Percentiles rank a stretch among this genome's conserved stretches.
Evolutionary conservation across 306 rosid genomes (phyloP).

Genomic region (Argentina anserina): DNA sequence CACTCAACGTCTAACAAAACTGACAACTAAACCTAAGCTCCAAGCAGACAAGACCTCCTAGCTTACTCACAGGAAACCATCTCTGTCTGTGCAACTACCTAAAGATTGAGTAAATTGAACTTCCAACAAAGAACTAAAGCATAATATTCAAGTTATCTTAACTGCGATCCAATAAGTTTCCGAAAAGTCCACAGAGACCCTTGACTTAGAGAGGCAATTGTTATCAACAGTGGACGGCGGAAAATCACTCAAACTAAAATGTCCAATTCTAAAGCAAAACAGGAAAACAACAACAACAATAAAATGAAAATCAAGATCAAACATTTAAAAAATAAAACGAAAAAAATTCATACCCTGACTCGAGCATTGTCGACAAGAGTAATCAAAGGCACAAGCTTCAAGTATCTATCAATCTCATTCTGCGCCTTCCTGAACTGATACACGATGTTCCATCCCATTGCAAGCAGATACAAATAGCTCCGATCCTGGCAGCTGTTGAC

Average conservation of each 20-base stretch:
- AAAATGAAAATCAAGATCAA: not conserved
- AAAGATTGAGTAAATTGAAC: slow-evolving; percentile 16
- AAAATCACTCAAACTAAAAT: not conserved
- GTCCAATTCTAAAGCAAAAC: not conserved
- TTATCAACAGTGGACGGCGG: not conserved
- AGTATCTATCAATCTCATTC: slow-evolving; percentile 87
- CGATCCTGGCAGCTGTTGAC: slow-evolving; percentile 90
- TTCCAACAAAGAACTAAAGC: slow-evolving; percentile 7
- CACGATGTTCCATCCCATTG: slow-evolving; percentile 99
- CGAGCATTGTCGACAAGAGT: slow-evolving; percentile 94
- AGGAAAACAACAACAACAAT: not conserved
- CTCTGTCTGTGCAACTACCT: slow-evolving; percentile 19
- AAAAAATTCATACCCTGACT: slow-evolving; percentile 68
- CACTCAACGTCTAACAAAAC: not conserved
- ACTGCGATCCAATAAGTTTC: not conserved
- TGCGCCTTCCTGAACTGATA: slow-evolving; percentile 96
- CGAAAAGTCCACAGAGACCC: not conserved
- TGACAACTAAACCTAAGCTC: not conserved
- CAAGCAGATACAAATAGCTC: slow-evolving; percentile 83
- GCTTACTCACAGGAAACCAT: slow-evolving; percentile 11
- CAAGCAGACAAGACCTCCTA: slow-evolving; percentile 8
- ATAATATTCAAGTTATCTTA: not conserved
- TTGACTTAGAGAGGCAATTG: not conserved
- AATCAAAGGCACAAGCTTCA: slow-evolving; percentile 85
- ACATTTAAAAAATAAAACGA: slow-evolving; percentile 11